Evolutionary conservation across 768 basidiomycete genomes (phyloP), one percentile per base, ranked within the genome.

Genomic region (Phylloporus arenicola): DNA sequence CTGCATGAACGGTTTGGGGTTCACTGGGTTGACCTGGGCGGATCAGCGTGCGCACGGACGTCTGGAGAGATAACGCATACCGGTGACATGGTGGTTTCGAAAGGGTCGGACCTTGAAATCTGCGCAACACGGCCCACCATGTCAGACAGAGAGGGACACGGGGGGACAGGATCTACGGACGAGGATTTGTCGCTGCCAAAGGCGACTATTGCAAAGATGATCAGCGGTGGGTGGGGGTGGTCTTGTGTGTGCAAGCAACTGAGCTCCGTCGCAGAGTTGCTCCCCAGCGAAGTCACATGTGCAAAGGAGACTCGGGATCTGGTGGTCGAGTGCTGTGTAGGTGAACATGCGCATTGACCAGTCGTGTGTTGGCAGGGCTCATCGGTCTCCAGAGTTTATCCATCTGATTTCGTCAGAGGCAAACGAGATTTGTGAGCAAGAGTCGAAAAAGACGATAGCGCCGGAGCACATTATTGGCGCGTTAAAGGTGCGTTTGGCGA

Each of bases 1-100:
- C 74, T 97, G 93, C 63, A 99, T 79, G 75, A 98, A 98, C 6
- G 96, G 96, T 74, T 98, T 98, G 19, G 96, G 96, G 72, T 99
- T 99, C 63, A 98, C 92, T 58, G 94, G 94, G 62, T 84, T 83
- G 64, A 89, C 85, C 86, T 88, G 66, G 14, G 31, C 20, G 58
- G 34, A 47, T 57, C 40, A 62, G 43, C 48, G 38, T 34, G 50
- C 45, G 38, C 45, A 41, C 35, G 13, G 14, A 19, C 17, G 10
- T 8, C 1, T 37, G 11, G 4, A 24, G 10, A 29, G 25, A 19
- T 20, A 12, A n/a, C 37, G 10, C 47, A 22, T 46, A 60, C 59
- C 60, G 56, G 47, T 24, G 58, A 49, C 58, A 60, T 60, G 7
- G 17, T 42, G 17, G 48, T 29, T 45, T 14, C 7, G 24, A 29